Conservation (phyloP, 805 yeast species). For the Ogataea haglerorum region DNA sequence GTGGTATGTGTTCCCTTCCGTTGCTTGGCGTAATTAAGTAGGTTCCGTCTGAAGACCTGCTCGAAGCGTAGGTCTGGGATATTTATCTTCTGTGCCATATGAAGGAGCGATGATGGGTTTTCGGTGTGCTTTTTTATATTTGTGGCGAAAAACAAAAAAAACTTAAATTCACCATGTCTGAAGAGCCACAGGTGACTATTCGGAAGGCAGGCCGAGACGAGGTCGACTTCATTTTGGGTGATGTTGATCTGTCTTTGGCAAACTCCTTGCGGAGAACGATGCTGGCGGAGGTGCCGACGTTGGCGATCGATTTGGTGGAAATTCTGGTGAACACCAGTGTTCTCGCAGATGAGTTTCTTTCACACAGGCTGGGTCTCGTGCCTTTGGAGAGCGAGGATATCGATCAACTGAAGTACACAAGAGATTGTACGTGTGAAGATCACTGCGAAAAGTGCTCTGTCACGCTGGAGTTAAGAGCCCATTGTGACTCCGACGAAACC, state of each 20-base stretch:
- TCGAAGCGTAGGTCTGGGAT: slow-evolving; percentile 70
- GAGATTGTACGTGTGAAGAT: slow-evolving; percentile 98
- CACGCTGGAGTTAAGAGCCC: slow-evolving; percentile 77
- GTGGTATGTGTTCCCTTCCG: slow-evolving; percentile 13
- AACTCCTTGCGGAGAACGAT: slow-evolving; percentile 88
- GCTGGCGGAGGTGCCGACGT: slow-evolving; percentile 94
- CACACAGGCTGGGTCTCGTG: slow-evolving; percentile 90
- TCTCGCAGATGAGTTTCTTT: slow-evolving; percentile 92
- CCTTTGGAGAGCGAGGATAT: slow-evolving; percentile 85
- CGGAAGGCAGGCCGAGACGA: slow-evolving; percentile 81
- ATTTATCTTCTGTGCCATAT: slow-evolving; percentile 13
- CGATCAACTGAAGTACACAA: slow-evolving; percentile 77
- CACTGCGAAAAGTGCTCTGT: slow-evolving; percentile 96
- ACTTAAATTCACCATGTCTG: slow-evolving; percentile 19
- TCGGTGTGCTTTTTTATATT: slow-evolving; percentile 7
- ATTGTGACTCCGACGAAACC: slow-evolving; percentile 79
- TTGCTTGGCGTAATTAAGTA: slow-evolving; percentile 24
- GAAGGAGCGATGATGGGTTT: neutral
- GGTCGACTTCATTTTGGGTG: slow-evolving; percentile 84
- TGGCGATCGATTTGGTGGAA: slow-evolving; percentile 95
- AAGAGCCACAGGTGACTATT: slow-evolving; percentile 81
- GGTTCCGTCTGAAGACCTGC: slow-evolving; percentile 50
- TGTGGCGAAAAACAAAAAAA: slow-evolving; percentile 11
- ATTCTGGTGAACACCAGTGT: slow-evolving; percentile 91
- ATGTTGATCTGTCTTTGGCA: slow-evolving; percentile 86